A percentile compares a stretch with the other conserved stretches of the same genome.
Conservation (phyloP, 2,329 filamentous ascomycete species). For the Aspergillus brasiliensis region DNA sequence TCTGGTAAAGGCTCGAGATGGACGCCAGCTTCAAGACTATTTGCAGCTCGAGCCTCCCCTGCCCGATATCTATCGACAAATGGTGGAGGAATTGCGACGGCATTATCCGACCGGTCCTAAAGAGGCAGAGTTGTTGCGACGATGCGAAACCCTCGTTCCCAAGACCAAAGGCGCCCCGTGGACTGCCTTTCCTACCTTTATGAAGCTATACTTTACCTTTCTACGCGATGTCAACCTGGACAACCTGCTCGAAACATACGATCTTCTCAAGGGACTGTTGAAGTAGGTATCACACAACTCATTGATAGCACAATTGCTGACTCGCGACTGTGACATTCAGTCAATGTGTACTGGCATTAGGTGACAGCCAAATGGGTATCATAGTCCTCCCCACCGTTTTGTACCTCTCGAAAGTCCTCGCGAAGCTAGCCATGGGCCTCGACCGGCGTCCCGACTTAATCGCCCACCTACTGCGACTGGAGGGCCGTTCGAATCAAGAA, state of each 20-base stretch:
- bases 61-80: conserved; percentile 65
- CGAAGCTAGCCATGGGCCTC: conserved; percentile 79
- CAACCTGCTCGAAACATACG: conserved; percentile 74
- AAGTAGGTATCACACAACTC: conserved; percentile 58
- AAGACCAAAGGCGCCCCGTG: conserved; percentile 69
- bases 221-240: conserved; percentile 78
- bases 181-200: conserved; percentile 76
- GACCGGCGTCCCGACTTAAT: conserved; percentile 79
- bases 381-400: conserved; percentile 83
- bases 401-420: conserved; percentile 76
- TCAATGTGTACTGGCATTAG: conserved; percentile 79
- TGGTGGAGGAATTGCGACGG: conserved; percentile 67
- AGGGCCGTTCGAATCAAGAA: conserved; percentile 51
- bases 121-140: conserved; percentile 57
- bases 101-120: conserved; percentile 56
- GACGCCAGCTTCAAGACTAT: conserved; percentile 66
- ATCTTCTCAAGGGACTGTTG: conserved; percentile 70
- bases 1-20: conserved; percentile 66
- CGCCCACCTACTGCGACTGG: conserved; percentile 57
- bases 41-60: conserved; percentile 75
- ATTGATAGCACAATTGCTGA: conserved; percentile 7
- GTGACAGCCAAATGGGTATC: conserved; percentile 75
- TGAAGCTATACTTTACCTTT: conserved; percentile 78
- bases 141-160: conserved; percentile 66
- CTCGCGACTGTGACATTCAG: conserved; percentile 45